Conservation (phyloP, 495 filamentous ascomycete genomes). For the Neurospora sp. region DNA sequence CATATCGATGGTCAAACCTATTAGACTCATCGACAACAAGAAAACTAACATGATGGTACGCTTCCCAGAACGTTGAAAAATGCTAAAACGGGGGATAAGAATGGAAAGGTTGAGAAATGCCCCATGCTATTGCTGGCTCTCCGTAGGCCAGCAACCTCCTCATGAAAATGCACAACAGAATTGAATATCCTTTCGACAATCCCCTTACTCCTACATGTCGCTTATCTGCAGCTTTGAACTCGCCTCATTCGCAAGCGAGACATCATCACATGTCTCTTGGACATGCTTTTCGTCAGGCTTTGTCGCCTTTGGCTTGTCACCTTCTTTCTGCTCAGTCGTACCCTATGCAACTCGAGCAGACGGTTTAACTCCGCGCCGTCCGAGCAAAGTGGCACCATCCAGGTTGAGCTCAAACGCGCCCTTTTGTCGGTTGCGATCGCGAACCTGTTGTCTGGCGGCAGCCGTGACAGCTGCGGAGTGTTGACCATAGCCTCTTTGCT, state of each 20-base stretch:
- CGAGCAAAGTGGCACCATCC: constrained; percentile 79
- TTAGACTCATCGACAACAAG: neutral
- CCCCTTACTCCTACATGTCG: neutral
- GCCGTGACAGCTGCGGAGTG: constrained; percentile 67
- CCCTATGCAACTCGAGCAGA: constrained; percentile 28
- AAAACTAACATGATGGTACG: neutral
- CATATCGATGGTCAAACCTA: neutral
- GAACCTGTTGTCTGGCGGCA: constrained; percentile 67
- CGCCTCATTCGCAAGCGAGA: neutral
- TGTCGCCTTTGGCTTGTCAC: neutral
- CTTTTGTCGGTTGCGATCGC: constrained; percentile 45
- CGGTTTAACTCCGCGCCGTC: constrained; percentile 54
- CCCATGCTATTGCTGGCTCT: neutral
- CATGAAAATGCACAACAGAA: neutral
- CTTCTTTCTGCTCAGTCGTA: neutral
- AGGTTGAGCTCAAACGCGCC: constrained; percentile 85
- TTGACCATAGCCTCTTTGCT: constrained; percentile 68
- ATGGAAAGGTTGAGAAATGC: neutral
- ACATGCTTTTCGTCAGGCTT: neutral
- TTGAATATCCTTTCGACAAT: neutral
- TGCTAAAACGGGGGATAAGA: neutral
- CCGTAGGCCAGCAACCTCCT: neutral
- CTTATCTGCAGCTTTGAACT: neutral
- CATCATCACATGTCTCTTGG: neutral
- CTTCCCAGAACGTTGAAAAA: neutral